Evolutionary conservation across 345 rosid genomes (phyloP), one percentile per base, ranked within the genome.

Genomic region (Limnanthes douglasii): DNA sequence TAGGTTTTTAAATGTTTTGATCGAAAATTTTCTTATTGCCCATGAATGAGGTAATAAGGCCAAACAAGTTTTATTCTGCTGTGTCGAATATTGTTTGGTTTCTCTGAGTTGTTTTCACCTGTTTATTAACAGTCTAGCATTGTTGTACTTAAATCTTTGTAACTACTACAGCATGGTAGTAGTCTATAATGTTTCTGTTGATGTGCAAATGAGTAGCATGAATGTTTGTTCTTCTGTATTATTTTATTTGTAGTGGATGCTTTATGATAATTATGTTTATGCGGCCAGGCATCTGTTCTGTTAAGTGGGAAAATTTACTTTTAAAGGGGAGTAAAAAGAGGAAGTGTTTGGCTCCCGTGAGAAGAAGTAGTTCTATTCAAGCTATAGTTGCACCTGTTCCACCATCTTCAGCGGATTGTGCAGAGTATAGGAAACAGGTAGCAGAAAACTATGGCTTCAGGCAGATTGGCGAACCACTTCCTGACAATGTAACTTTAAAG

Each of bases 391-490:
- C 56, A 56, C 95, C 93, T 5, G 61, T 61, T 6, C 69, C 72
- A 33, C 68, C 65, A n/a, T 40, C 69, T 47, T 59, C 74, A 32
- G 62, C 61, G 27, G 80, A 79, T 15, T 56, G 51, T 56, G 59
- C 68, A 28, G 73, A 74, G 45, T 62, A 53, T 34, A 67, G 93
- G 58, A 65, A 74, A 18, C 64, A 74, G 51, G 46, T 76, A 36
- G 82, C 90, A 3, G 84, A 83, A 31, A 72, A 43, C 17, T 88
- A 79, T 58, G 98, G 98, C 18, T 83, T 88, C 55, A 61, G 38
- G 50, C 73, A 79, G 60, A 77, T 88, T 51, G 98, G 95, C 47
- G 79, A 79, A 60, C 77, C 72, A 10, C 86, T 83, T 60, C 95
- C 95, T 28, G 79, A 57, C 2, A 70, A 46, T 59, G 77, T 88